Evolutionary conservation across 257 asterid genomes (phyloP).

Genomic region (Nicotiana noctiflora): DNA sequence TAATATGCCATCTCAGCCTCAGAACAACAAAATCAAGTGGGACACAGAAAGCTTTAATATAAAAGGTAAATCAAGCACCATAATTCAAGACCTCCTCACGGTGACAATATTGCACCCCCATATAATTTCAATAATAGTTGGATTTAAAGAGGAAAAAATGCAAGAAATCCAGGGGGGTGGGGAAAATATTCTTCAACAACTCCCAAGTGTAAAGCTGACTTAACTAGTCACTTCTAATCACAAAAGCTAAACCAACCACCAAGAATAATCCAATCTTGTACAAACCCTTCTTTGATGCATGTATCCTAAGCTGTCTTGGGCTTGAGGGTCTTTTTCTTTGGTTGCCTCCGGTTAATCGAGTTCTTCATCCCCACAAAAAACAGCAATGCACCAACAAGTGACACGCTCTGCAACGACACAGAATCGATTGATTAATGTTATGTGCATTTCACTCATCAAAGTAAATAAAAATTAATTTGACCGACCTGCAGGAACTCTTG

Average conservation of each 20-base stretch:
- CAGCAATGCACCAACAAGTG: conserved; percentile 64
- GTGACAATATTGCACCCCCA: background rate
- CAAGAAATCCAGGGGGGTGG: background rate
- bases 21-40: background rate
- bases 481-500: conserved; percentile 71
- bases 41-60: background rate
- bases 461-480: background rate
- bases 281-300: background rate
- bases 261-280: conserved; percentile 16
- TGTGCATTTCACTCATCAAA: background rate
- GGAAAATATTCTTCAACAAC: background rate
- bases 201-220: background rate
- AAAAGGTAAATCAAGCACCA: background rate
- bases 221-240: conserved; percentile 1
- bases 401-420: conserved; percentile 39
- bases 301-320: conserved; percentile 49
- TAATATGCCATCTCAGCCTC: background rate
- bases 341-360: conserved; percentile 52
- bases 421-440: background rate
- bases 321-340: conserved; percentile 51
- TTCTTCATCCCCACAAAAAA: conserved; percentile 78
- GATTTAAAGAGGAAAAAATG: background rate
- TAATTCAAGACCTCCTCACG: background rate
- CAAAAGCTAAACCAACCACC: background rate
- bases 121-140: background rate